phyloP scores from a whole-genome alignment of 345 rosid species.

The Populus euphratica region DNA sequence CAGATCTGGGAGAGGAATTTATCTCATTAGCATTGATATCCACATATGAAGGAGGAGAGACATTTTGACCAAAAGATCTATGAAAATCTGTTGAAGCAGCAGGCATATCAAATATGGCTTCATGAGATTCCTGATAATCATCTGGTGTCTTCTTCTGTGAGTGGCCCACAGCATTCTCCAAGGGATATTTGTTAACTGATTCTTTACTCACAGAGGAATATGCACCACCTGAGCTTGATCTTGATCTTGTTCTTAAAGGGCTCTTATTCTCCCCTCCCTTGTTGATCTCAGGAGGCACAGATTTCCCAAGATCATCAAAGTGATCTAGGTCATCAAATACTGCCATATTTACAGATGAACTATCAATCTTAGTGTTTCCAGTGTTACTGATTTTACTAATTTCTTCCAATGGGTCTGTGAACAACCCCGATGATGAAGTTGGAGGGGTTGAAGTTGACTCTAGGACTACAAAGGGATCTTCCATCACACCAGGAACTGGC shows the following conservation, averaged over 20 bases:
- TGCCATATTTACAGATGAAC: constrained; percentile 39
- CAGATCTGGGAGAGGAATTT: constrained; percentile 44
- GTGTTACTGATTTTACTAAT: constrained; percentile 39
- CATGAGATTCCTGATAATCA: constrained; percentile 44
- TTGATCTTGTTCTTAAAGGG: constrained; percentile 43
- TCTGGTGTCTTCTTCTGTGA: constrained; percentile 38
- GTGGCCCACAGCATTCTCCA: constrained; percentile 35
- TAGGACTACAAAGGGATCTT: constrained; percentile 59
- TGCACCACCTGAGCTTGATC: constrained; percentile 30
- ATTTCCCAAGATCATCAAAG: constrained; percentile 55
- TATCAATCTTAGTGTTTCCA: constrained; percentile 39
- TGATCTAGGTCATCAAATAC: constrained; percentile 64
- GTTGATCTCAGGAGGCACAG: constrained; percentile 45
- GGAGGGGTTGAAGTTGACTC: constrained; percentile 43
- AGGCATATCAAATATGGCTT: constrained; percentile 40
- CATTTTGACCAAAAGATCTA: constrained; percentile 38
- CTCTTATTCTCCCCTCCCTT: constrained; percentile 47
- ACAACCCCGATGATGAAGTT: constrained; percentile 36
- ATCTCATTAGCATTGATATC: constrained; percentile 35
- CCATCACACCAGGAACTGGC: constrained; percentile 38
- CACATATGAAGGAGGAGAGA: constrained; percentile 44
- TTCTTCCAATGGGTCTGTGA: constrained; percentile 47
- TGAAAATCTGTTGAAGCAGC: constrained; percentile 30
- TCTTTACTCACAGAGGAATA: constrained; percentile 41
- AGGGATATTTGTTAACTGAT: constrained; percentile 32